Evolutionary conservation across 1,284 basidiomycete species (phyloP).

Genomic region (Ustilago xerochloae): DNA sequence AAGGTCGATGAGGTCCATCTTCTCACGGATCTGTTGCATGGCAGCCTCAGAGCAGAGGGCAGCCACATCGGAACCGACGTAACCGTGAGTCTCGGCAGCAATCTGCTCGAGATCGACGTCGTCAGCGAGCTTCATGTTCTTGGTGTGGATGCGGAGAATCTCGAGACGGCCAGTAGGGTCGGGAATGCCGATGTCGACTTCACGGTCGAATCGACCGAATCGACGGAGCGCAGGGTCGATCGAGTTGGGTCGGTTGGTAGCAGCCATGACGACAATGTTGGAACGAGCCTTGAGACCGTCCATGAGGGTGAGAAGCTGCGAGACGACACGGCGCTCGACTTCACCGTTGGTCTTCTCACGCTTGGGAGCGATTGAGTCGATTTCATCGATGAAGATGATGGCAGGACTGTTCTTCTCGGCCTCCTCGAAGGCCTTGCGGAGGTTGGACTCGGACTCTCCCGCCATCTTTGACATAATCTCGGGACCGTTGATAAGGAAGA

Average conservation of each 20-base stretch:
- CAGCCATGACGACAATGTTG: constrained; percentile 99
- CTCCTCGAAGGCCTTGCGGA: constrained; percentile 98
- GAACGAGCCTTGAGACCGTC: constrained; percentile 98
- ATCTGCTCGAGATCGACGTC: constrained; percentile 98
- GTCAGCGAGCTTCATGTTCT: constrained; percentile 99
- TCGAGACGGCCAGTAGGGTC: constrained; percentile 98
- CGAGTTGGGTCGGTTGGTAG: constrained; percentile 97
- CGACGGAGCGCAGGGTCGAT: constrained; percentile 98
- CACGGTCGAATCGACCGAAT: constrained; percentile 98
- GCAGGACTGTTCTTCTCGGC: constrained; percentile 99
- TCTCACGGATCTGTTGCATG: constrained; percentile 98
- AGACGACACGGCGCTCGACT: constrained; percentile 98
- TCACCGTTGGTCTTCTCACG: constrained; percentile 99
- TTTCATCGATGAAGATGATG: constrained; percentile 99
- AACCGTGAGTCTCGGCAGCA: constrained; percentile 98
- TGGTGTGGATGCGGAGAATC: constrained; percentile 98
- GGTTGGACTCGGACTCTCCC: constrained; percentile 95
- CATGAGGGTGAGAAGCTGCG: constrained; percentile 97
- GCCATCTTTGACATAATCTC: constrained; percentile 99
- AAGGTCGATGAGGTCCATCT: constrained; percentile 92
- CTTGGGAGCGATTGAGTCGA: constrained; percentile 98
- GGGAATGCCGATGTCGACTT: constrained; percentile 98
- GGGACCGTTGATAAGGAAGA: constrained; percentile 99
- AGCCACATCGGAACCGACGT: constrained; percentile 97
- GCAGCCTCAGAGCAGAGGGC: constrained; percentile 96